Percentiles rank a stretch among this genome's conserved stretches.
Evolutionary conservation across 1,139 yeast species (phyloP).

Genomic region (Kazachstania sp.): DNA sequence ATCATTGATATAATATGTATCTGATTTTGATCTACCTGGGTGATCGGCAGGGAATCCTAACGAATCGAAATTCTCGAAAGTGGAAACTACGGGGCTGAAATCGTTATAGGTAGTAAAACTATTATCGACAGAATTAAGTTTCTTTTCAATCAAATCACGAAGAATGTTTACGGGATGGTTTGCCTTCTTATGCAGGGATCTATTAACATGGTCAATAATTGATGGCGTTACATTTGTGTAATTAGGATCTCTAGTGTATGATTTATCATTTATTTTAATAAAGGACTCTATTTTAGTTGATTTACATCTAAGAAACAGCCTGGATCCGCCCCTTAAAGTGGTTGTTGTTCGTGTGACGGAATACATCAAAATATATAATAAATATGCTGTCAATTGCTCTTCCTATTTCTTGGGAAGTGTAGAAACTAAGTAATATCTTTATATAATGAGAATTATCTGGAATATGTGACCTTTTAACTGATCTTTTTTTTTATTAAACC

Average conservation of each 20-base stretch:
- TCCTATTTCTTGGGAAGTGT: too few species aligned
- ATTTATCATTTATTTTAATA: conserved; percentile 39
- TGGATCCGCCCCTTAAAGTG: background rate
- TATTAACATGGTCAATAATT: conserved; percentile 58
- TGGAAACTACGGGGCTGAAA: conserved; percentile 76
- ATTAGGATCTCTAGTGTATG: conserved; percentile 50
- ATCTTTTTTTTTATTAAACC: too few species aligned
- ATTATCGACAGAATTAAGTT: conserved; percentile 60
- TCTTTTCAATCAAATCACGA: conserved; percentile 59
- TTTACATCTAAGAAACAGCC: background rate
- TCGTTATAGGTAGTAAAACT: conserved; percentile 58
- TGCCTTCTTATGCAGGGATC: conserved; percentile 64
- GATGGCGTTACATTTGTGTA: conserved; percentile 83
- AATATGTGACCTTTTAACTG: too few species aligned
- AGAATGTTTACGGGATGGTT: conserved; percentile 88
- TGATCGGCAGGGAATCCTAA: conserved; percentile 88
- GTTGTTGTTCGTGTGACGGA: background rate
- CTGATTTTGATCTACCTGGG: conserved; percentile 88
- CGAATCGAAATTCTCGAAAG: conserved; percentile 78
- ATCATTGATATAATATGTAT: conserved; percentile 81
- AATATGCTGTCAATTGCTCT: too few species aligned
- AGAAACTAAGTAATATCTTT: too few species aligned
- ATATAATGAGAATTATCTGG: too few species aligned
- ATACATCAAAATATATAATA: too few species aligned
- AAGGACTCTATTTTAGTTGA: conserved; percentile 3